These are phyloP conservation scores for Sphaerobolus stellatus DNA, from an alignment of 1,284 basidiomycete genomes.

Conservation along the genomic window DNA sequence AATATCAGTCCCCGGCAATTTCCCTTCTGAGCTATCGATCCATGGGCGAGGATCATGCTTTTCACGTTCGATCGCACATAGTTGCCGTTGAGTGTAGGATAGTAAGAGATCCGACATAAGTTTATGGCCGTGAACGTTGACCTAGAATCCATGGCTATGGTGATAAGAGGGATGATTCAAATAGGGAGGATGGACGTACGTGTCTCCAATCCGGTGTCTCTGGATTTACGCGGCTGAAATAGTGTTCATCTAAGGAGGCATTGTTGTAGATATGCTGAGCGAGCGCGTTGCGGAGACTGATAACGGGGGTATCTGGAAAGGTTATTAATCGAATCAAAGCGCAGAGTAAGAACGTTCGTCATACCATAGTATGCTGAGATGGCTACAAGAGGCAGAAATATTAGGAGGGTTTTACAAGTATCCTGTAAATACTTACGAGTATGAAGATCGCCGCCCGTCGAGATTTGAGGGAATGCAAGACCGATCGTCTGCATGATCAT, in stretches of 20 bases:
- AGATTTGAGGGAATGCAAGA: slow-evolving; percentile 14
- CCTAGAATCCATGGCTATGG: slow-evolving; percentile 5
- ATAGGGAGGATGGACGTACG: slow-evolving; percentile 7
- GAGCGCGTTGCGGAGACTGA: slow-evolving; percentile 18
- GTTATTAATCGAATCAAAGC: background rate
- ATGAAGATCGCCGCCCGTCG: slow-evolving; percentile 20
- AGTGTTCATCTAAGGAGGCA: slow-evolving; percentile 12
- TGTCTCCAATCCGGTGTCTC: slow-evolving; percentile 16
- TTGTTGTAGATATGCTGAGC: slow-evolving; percentile 15
- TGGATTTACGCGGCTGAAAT: slow-evolving; percentile 9
- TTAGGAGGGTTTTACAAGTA: background rate
- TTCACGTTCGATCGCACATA: slow-evolving; percentile 31
- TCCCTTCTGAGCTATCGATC: slow-evolving; percentile 15
- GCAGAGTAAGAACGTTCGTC: background rate
- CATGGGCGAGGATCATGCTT: slow-evolving; percentile 27
- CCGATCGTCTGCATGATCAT: slow-evolving; percentile 9
- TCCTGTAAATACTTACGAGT: slow-evolving; percentile 8
- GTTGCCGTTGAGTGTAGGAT: slow-evolving; percentile 35
- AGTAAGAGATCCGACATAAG: slow-evolving; percentile 33
- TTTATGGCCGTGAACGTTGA: slow-evolving; percentile 15
- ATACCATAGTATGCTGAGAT: slow-evolving; percentile 18
- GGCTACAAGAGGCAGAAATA: slow-evolving; percentile 4
- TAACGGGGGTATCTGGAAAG: slow-evolving; percentile 13
- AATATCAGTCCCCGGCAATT: slow-evolving; percentile 24
- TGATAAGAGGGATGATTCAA: background rate